Percentiles rank a stretch among this genome's conserved stretches.
Evolutionary conservation across 805 yeast species (phyloP).

Genomic region (Maudiozyma barnettii): DNA sequence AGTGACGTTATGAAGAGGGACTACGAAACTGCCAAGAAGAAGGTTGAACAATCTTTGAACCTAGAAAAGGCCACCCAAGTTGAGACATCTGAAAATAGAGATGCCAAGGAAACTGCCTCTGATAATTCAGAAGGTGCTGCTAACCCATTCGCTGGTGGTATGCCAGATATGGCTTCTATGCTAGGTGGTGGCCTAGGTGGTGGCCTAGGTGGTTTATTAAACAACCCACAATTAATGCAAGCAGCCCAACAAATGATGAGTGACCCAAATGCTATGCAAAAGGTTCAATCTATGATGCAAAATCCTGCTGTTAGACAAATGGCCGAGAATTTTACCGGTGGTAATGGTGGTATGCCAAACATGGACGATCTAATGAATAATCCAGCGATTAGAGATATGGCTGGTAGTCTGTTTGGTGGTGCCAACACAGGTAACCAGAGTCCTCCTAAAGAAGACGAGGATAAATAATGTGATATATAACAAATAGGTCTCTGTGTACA

Average conservation of each 20-base stretch:
- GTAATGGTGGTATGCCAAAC: slow-evolving; percentile 49
- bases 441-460: not conserved
- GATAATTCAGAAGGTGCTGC: slow-evolving; percentile 19
- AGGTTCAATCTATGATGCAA: slow-evolving; percentile 59
- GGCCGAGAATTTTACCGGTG: slow-evolving; percentile 70
- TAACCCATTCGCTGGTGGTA: slow-evolving; percentile 3
- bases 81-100: not conserved
- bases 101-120: slow-evolving; percentile 8
- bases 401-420: slow-evolving; percentile 59
- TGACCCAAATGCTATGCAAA: slow-evolving; percentile 66
- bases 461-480: not conserved
- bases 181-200: slow-evolving; percentile 51
- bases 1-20: slow-evolving; percentile 89
- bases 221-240: slow-evolving; percentile 85
- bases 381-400: slow-evolving; percentile 68
- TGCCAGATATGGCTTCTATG: slow-evolving; percentile 4
- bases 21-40: slow-evolving; percentile 83
- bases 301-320: slow-evolving; percentile 75
- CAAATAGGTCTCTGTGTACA: not conserved
- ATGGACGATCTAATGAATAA: slow-evolving; percentile 68
- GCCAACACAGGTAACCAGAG: slow-evolving; percentile 30
- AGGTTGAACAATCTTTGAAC: slow-evolving; percentile 67
- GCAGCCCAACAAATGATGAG: slow-evolving; percentile 85
- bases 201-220: slow-evolving; percentile 49
- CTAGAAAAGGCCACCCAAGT: slow-evolving; percentile 23